Conservation (phyloP, 176 grass and related monocot genomes). For the barley (Hordeum vulgare) region MorexV3_pseudomolecules_assembly NC_058524.1:627686732-627687231, state of each 20-base stretch:
- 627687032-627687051: background rate
- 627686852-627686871: background rate
- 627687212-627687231: background rate
- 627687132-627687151: background rate
- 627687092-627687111: background rate
- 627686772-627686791: slow-evolving; percentile 62
- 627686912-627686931: too few relatives aligned
- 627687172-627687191: background rate
- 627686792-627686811: slow-evolving; percentile 14
- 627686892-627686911: too few relatives aligned
- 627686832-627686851: background rate
- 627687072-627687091: background rate
- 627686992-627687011: background rate
- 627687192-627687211: background rate
- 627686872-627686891: too few relatives aligned
- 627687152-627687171: background rate
- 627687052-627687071: background rate
- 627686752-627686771: background rate
- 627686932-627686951: background rate
- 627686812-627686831: slow-evolving; percentile 7
- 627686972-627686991: background rate
- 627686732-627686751: background rate
- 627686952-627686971: background rate
- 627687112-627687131: background rate
- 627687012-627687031: too few relatives aligned